Percentiles rank a stretch among this genome's conserved stretches.
Conservation (phyloP, 805 yeast genomes). For the Debaryomyces maramus region DNA sequence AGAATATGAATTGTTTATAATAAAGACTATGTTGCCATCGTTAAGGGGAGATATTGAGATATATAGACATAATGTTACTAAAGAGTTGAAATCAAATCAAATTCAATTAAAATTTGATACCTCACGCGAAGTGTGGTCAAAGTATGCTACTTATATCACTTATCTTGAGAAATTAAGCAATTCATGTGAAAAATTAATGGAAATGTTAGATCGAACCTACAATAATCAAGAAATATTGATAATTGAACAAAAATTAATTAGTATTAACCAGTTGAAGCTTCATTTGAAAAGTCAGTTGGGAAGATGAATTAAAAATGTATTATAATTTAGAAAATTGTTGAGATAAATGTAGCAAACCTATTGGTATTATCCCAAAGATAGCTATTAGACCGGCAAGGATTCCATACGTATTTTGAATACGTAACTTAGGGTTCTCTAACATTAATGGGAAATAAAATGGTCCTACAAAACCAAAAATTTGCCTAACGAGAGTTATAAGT, state of each 20-base stretch:
- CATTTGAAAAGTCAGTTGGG: constrained; percentile 5
- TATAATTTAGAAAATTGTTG: neutral
- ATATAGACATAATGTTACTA: constrained; percentile 3
- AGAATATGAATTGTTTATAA: constrained; percentile 32
- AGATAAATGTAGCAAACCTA: neutral
- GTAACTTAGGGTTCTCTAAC: constrained; percentile 13
- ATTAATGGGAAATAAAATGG: constrained; percentile 29
- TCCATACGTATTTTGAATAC: constrained; percentile 9
- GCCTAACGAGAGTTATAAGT: constrained; percentile 21
- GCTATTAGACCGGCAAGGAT: constrained; percentile 8
- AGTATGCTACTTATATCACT: constrained; percentile 9
- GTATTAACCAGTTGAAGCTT: constrained; percentile 9
- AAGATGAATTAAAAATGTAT: constrained; percentile 1
- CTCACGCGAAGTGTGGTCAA: constrained; percentile 11
- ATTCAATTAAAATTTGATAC: constrained; percentile 9
- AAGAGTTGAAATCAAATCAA: constrained; percentile 7
- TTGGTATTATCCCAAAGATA: constrained; percentile 2
- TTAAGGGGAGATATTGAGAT: constrained; percentile 21
- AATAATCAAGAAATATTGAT: constrained; percentile 9
- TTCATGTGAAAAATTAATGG: constrained; percentile 9
- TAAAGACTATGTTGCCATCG: constrained; percentile 27
- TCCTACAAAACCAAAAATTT: constrained; percentile 22
- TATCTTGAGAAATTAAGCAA: constrained; percentile 9
- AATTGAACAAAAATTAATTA: constrained; percentile 12
- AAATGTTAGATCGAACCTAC: constrained; percentile 6